phyloP scores from a whole-genome alignment of 805 yeast species.

The Candida palmyrensis region DNA sequence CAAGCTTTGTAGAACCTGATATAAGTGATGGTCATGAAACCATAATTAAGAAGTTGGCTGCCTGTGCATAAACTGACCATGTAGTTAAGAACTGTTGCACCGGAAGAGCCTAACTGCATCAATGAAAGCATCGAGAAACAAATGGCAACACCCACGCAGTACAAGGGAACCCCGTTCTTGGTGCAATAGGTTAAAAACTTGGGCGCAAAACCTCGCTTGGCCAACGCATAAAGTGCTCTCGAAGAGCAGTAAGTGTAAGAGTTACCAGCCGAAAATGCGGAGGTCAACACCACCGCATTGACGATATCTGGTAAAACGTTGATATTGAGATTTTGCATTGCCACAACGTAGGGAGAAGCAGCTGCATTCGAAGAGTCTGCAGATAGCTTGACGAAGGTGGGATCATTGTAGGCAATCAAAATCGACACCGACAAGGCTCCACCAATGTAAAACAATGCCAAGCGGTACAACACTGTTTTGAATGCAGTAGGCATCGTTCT shows the following conservation, averaged over 20 bases:
- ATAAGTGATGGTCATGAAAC: constrained; percentile 40
- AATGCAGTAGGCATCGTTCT: constrained; percentile 34
- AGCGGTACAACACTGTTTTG: constrained; percentile 38
- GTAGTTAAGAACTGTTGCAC: constrained; percentile 36
- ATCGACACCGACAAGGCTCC: constrained; percentile 40
- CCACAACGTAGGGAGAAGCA: constrained; percentile 26
- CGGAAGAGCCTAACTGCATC: constrained; percentile 23
- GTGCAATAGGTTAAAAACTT: constrained; percentile 42
- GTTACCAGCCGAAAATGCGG: constrained; percentile 37
- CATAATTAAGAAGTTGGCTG: constrained; percentile 43
- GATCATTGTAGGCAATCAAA: constrained; percentile 31
- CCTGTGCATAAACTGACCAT: constrained; percentile 45
- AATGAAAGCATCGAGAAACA: constrained; percentile 24
- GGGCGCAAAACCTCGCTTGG: constrained; percentile 36
- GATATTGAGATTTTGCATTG: constrained; percentile 26
- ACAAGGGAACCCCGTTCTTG: constrained; percentile 65
- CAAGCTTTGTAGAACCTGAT: constrained; percentile 37
- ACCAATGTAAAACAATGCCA: constrained; percentile 40
- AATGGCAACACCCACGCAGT: constrained; percentile 38
- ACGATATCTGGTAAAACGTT: constrained; percentile 30
- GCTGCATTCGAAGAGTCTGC: constrained; percentile 22
- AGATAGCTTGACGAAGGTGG: constrained; percentile 14
- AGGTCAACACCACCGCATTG: constrained; percentile 34
- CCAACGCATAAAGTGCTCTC: constrained; percentile 31
- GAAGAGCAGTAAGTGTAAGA: constrained; percentile 22